Base-by-base conservation (phyloP, 2,329 filamentous ascomycete species). In the Fusarium goolgardi region DNA sequence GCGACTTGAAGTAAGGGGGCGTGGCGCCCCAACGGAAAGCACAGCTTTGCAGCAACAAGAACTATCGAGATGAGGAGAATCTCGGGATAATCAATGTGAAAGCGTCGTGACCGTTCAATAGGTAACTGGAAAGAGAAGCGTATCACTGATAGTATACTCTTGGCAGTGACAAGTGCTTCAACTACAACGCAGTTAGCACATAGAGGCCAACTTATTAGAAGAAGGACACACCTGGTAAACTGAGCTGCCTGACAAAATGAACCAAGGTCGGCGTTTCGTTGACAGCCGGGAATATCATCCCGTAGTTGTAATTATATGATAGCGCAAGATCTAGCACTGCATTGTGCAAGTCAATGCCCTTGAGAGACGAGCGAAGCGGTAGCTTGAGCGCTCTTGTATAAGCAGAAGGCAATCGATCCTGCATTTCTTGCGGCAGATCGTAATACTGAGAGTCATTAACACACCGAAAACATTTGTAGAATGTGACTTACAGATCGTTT, bases 21-120 rank as follows among this genome's bases (percentile, higher is more conserved):
- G 69, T 82, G 73, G 23, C 81, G 80, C 72, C 93, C 88, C 44
- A 97, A 88, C 0, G 95, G 93, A 71, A 93, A 94, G 21, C 91
- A 82, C 4, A 97, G 77, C 72, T 97, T 97, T 5, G 91, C 88
- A 6, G 91, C 88, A 16, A 97, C 84, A 4, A 97, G 81, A 5
- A 97, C 77, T 5, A 93, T 81, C 6, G 89, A 84, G 56, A 93
- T 82, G 2, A 97, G 80, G 43, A 91, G 86, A 8, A 92, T 82
- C 73, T 98, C 96, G 0, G 96, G 93, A 65, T 91, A 85, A 51
- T 88, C 82, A 18, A 89, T 79, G 11, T 85, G 78, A 27, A 83
- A 78, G 61, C 82, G 78, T 62, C 79, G 78, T 53, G 77, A 75
- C 31, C 78, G 80, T 6, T 81, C 78, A 9, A 83, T 81, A 1